These are phyloP conservation scores for Nymphaea thermarum DNA, from an alignment of 164 flowering plant genomes.

Conservation along the genomic window DNA sequence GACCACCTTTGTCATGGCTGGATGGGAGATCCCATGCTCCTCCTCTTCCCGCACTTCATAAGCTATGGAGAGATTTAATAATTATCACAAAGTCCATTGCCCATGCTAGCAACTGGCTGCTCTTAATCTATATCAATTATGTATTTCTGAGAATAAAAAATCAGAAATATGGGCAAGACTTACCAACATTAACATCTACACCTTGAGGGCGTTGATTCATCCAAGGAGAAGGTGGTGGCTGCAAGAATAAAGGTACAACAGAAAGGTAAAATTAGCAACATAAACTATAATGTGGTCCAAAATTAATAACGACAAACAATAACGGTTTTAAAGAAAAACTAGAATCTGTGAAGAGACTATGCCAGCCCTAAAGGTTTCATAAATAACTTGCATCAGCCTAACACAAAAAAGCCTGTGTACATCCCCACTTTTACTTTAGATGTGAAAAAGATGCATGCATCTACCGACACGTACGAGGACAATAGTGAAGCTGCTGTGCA, in stretches of 20 bases:
- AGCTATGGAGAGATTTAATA: slow-evolving; percentile 30
- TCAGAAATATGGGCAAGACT: slow-evolving; percentile 13
- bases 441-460: too few species aligned
- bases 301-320: too few species aligned
- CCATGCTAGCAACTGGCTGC: too few species aligned
- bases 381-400: not conserved
- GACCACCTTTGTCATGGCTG: slow-evolving; percentile 60
- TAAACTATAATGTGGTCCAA: not conserved
- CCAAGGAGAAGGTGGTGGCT: slow-evolving; percentile 84
- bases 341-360: not conserved
- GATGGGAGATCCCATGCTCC: slow-evolving; percentile 57
- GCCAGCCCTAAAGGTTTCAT: not conserved
- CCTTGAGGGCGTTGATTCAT: slow-evolving; percentile 64
- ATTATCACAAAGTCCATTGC: not conserved
- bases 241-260: slow-evolving; percentile 12
- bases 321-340: too few species aligned
- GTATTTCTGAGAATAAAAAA: not conserved
- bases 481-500: too few species aligned
- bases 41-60: slow-evolving; percentile 81
- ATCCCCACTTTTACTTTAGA: not conserved
- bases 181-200: slow-evolving; percentile 94
- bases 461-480: too few species aligned
- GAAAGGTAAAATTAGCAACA: not conserved
- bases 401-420: not conserved
- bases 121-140: not conserved